Evolutionary conservation across 2,329 filamentous ascomycete genomes (phyloP), one percentile per base, ranked within the genome.

Genomic region (Paraphaeosphaeria sporulosa): DNA sequence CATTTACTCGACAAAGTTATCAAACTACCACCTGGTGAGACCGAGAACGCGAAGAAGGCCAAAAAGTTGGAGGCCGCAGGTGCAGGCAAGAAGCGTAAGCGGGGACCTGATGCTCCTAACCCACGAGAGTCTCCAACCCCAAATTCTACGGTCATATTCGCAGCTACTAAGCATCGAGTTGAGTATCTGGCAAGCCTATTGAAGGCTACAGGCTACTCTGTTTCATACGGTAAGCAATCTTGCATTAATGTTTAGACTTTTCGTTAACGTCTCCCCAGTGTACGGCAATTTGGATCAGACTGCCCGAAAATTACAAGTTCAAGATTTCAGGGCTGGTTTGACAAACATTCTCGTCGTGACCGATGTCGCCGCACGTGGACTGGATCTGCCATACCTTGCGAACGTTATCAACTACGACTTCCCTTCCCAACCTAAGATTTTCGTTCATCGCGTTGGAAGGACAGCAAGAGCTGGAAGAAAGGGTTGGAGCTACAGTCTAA

Each of bases 391-490:
- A 0, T 87, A 97, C 49, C 85, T 99, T 38, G 94, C 93, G 58
- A 98, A 99, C 75, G 95, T 99, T 60, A 94, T 99, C 82, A 98
- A 99, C 82, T 99, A 96, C 79, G 94, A 98, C 74, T 99, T 99
- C 66, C 94, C 95, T 3, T 91, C 94, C 1, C 95, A 98, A 72
- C 93, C 95, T 21, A 99, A 99, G 80, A 89, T 99, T 44, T 99
- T 96, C 71, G 91, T 99, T 30, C 95, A 99, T 79, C 90, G 95
- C 75, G 95, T 99, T 49, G 95, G 95, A 71, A 90, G 95, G 80
- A 99, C 96, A 27, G 96, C 95, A 43, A 89, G 95, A 86, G 96
- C 96, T 47, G 95, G 94, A 15, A 90, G 93, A 70, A 88, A 90
- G 66, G 95, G 95, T 64, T 98, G 95, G 95, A 91, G 90, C 80